Evolutionary conservation across 371 early-diverging fungal species (phyloP), one percentile per base, ranked within the genome.

Genomic region (Circinella minor): DNA sequence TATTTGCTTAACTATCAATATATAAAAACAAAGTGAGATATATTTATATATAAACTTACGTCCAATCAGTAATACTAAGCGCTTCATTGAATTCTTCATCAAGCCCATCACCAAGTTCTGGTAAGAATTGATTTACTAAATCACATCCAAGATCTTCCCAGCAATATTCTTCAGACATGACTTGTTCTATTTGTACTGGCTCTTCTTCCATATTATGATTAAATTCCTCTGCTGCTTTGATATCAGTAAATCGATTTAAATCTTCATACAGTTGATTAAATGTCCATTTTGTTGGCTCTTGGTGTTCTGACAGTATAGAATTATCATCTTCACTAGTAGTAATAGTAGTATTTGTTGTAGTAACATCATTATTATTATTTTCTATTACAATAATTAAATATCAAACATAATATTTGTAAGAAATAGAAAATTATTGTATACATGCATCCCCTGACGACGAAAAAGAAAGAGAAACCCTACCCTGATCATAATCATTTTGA

Each of bases 121-220:
- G 88, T 18, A 91, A 70, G 71, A 78, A 90, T 54, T 88, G 86
- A n/a, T 85, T 83, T 8, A 88, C 82, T n/a, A 89, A 69, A 39
- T 81, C 82, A n/a, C 84, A 82, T 7, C 89, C 90, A 67, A 89
- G 89, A 15, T 89, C 89, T 70, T 90, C 90, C 89, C 89, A 91
- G 15, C 85, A 80, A 70, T 88, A 91, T n/a, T 91, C 90, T 17
- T 82, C 80, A 20, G 89, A 76, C 69, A 84, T 82, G 55, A 88
- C 86, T 43, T 43, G 43, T 43, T 43, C 43, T 9, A 3, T 43
- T 43, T 43, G 43, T 43, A 9, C 43, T 43, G 43, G 43, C 8
- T 71, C 75, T 66, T 87, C 81, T 18, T 77, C 76, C 13, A 72
- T 71, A 36, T 57, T 34, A 9, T 11, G 59, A 37, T 60, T 76